Conservation (phyloP, 495 filamentous ascomycete species). For the Penicillium robsamsonii region DNA sequence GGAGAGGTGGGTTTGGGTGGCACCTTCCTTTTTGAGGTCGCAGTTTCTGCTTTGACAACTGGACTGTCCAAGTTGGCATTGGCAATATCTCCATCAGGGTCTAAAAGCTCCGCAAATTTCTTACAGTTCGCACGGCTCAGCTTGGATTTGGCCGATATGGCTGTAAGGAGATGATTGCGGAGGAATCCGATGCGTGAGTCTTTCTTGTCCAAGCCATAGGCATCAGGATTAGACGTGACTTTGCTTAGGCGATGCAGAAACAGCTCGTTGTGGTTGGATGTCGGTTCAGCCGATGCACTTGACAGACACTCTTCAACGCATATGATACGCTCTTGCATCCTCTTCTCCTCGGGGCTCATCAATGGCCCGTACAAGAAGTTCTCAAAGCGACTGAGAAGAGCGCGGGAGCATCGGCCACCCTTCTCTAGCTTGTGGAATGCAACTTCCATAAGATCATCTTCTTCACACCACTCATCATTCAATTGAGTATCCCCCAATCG, state of each 20-base stretch:
- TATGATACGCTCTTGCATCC: background rate
- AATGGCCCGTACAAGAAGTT: constrained; percentile 4
- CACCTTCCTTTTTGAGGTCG: background rate
- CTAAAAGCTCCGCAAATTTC: background rate
- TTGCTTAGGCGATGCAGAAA: background rate
- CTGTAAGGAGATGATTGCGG: background rate
- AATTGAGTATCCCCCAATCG: too few species aligned
- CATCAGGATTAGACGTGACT: background rate
- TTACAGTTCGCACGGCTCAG: background rate
- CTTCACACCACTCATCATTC: background rate
- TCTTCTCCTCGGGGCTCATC: constrained; percentile 3
- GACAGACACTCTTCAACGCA: constrained; percentile 1
- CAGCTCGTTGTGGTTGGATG: background rate
- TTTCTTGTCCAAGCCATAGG: background rate
- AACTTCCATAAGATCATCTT: constrained; percentile 3
- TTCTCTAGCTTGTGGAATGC: background rate
- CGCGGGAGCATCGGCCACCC: background rate
- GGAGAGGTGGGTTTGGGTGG: background rate
- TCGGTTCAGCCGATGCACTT: background rate
- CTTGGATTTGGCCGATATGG: background rate
- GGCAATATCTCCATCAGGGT: background rate
- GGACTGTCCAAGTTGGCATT: background rate
- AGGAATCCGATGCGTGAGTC: background rate
- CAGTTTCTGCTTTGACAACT: background rate
- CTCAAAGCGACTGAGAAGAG: constrained; percentile 2